phyloP scores from a whole-genome alignment of 345 rosid genomes.

The Citrus glauca region DNA sequence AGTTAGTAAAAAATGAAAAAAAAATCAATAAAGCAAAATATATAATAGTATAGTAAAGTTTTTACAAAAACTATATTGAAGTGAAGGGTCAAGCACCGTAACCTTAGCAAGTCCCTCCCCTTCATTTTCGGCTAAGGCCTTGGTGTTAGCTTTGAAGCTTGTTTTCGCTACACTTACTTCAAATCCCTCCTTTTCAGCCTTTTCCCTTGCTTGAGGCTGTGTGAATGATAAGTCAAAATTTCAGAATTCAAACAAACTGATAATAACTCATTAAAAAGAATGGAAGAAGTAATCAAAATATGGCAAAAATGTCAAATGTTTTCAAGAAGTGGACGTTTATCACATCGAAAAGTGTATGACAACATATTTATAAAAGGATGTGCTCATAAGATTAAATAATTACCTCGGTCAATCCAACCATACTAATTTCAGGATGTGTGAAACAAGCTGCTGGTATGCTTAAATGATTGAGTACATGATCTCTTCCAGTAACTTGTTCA shows the following conservation, averaged over 20 bases:
- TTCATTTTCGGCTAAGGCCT: conserved; percentile 97
- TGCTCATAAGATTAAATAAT: conserved; percentile 7
- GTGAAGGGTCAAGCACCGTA: conserved; percentile 7
- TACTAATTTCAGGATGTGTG: conserved; percentile 99
- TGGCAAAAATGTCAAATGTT: not conserved
- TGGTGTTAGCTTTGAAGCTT: conserved; percentile 98
- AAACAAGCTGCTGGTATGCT: conserved; percentile 99
- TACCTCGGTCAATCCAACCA: conserved; percentile 99
- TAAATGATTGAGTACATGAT: conserved; percentile 86
- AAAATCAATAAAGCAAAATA: not conserved
- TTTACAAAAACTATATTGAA: not conserved
- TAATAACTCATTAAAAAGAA: not conserved
- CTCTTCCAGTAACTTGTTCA: conserved; percentile 91
- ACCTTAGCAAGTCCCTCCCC: conserved; percentile 99
- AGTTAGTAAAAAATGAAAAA: not conserved
- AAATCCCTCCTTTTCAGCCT: conserved; percentile 87
- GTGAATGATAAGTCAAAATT: conserved; percentile 16
- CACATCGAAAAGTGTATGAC: not conserved
- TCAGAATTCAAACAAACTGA: not conserved
- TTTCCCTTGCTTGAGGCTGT: conserved; percentile 99
- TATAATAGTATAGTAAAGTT: not conserved
- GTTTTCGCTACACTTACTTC: conserved; percentile 84
- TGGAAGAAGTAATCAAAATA: not conserved
- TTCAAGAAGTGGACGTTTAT: not conserved
- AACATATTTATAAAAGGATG: not conserved